Evolutionary conservation across 1,284 basidiomycete species (phyloP), one percentile per base, ranked within the genome.

Genomic region (Ceratobasidium sp.): DNA sequence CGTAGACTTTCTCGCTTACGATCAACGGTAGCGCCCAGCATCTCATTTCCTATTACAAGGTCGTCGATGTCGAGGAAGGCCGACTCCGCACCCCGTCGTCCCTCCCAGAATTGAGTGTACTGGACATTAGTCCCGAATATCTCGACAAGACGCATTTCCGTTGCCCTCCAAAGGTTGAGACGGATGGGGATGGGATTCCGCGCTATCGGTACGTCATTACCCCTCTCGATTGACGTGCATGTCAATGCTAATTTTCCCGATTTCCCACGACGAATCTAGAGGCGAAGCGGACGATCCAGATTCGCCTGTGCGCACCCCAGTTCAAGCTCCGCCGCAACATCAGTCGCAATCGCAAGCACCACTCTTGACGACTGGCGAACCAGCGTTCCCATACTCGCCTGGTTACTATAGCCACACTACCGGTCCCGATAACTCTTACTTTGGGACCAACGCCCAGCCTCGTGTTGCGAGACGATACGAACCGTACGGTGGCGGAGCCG

Each of bases 11-110:
- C 82, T 97, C 96, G 11, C 85, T 97, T 64, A 92, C 91, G 43
- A 93, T 97, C 73, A 82, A 83, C 69, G 93, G 93, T 28, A 93
- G 93, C 58, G 89, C 95, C 0, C 96, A 98, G 79, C 96, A 98
- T 80, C 87, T 98, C 74, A 94, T 98, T 64, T 98, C 95, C 1
- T 98, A 98, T 84, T 98, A 98, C 86, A 91, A 91, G 76, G 87
- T 97, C 73, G 92, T 95, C 76, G 96, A 98, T 79, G 95, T 98
- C 23, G 88, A 94, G 63, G 88, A 90, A 72, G 95, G 94, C 23
- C 90, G 94, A 38, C 87, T 98, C 7, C 89, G 95, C 38, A 87
- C 93, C 0, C 96, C 96, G 0, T 96, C 95, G 0, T 92, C 92
- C 1, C 85, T 97, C 0, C 93, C 95, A 0, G 96, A 98, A 81